A percentile compares a stretch with the other conserved stretches of the same genome.
These are phyloP conservation scores for Aureobasidium musti DNA, from an alignment of 2,329 filamentous ascomycete species.

Conservation along the genomic window DNA sequence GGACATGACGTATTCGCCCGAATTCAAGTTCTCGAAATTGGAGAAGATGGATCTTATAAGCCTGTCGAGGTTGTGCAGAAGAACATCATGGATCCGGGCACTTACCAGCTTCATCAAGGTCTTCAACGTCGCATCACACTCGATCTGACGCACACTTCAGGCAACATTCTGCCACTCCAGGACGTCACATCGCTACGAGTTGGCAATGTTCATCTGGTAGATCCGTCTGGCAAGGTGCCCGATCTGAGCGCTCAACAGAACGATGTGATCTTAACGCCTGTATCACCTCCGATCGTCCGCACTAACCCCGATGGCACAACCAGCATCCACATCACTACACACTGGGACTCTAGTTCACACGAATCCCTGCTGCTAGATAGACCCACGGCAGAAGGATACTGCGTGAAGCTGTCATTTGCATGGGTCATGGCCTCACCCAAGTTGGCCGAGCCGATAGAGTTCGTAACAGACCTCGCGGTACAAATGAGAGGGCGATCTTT, in stretches of 20 bases:
- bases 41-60: conserved; percentile 85
- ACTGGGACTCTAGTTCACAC: conserved; percentile 96
- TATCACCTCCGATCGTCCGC: conserved; percentile 75
- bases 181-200: conserved; percentile 76
- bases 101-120: conserved; percentile 93
- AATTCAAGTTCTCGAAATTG: conserved; percentile 85
- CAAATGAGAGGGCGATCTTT: conserved; percentile 84
- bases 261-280: conserved; percentile 74
- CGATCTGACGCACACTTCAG: conserved; percentile 87
- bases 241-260: conserved; percentile 72
- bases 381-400: conserved; percentile 87
- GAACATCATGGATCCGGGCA: conserved; percentile 79
- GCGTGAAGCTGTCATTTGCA: conserved; percentile 80
- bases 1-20: conserved; percentile 89
- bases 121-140: conserved; percentile 85
- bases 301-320: conserved; percentile 88
- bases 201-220: conserved; percentile 78
- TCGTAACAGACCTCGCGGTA: conserved; percentile 75
- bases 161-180: conserved; percentile 84
- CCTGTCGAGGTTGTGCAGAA: conserved; percentile 91
- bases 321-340: conserved; percentile 80
- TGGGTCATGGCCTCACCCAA: conserved; percentile 86
- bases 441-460: conserved; percentile 84
- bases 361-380: conserved; percentile 91
- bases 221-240: conserved; percentile 80